Conservation (phyloP, 2,329 filamentous ascomycete genomes). For the Fusarium penzigii region DNA sequence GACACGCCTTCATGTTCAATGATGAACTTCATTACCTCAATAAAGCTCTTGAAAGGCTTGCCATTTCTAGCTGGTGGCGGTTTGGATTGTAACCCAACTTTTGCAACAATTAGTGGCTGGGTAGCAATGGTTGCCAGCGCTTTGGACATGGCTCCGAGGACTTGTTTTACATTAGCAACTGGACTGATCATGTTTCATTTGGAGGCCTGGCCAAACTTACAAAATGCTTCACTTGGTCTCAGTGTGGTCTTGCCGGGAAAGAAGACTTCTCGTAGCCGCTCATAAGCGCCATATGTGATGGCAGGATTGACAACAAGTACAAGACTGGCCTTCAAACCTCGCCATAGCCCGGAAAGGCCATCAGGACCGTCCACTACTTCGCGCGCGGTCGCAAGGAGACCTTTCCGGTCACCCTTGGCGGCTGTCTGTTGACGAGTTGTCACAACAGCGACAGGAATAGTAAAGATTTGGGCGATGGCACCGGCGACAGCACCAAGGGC, state of each 20-base stretch:
- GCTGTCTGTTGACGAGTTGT: constrained; percentile 97
- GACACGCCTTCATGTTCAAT: constrained; percentile 79
- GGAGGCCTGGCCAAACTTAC: constrained; percentile 56
- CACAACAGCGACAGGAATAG: constrained; percentile 92
- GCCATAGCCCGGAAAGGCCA: constrained; percentile 86
- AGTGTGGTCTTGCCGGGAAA: constrained; percentile 77
- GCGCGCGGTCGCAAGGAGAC: constrained; percentile 80
- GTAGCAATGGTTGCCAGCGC: constrained; percentile 87
- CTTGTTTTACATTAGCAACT: constrained; percentile 42
- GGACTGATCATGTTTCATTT: too few relatives aligned
- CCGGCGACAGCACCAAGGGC: constrained; percentile 84
- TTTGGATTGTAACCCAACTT: constrained; percentile 92
- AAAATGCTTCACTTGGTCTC: constrained; percentile 84
- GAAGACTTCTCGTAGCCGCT: constrained; percentile 75
- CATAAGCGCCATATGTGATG: constrained; percentile 97
- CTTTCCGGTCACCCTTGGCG: constrained; percentile 78
- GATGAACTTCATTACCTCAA: constrained; percentile 95
- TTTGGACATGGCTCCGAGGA: constrained; percentile 92
- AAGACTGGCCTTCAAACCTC: constrained; percentile 91
- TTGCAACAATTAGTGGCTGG: constrained; percentile 95
- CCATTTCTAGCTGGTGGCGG: constrained; percentile 82
- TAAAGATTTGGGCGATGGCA: constrained; percentile 91
- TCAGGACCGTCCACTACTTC: constrained; percentile 92
- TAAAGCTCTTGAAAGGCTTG: constrained; percentile 89
- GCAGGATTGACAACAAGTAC: constrained; percentile 95